phyloP scores from a whole-genome alignment of 169 alveolate species.

The Cryptosporidium meleagridis region DNA sequence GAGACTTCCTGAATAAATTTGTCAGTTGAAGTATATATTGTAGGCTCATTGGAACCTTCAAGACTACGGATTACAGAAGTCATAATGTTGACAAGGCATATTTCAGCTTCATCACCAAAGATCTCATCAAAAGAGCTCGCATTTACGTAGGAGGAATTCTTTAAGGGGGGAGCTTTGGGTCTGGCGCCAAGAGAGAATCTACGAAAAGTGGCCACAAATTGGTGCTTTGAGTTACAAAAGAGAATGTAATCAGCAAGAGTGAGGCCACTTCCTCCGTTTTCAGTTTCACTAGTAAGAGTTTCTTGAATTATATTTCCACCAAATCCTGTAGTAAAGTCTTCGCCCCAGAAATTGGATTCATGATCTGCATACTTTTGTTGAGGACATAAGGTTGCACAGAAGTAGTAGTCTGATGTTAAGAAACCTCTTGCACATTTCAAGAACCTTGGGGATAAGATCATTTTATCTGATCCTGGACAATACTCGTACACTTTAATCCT shows the following conservation, averaged over 20 bases:
- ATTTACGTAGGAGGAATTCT: constrained; percentile 53
- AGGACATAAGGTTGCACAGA: constrained; percentile 69
- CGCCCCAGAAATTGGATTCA: constrained; percentile 74
- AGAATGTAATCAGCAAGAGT: constrained; percentile 34
- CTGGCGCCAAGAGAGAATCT: constrained; percentile 30
- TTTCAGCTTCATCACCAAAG: constrained; percentile 52
- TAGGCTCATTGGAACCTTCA: constrained; percentile 57
- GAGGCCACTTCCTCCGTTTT: constrained; percentile 35
- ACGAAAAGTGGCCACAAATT: constrained; percentile 67
- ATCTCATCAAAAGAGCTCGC: constrained; percentile 36
- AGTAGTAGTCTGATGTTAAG: constrained; percentile 58
- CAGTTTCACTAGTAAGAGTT: constrained; percentile 35
- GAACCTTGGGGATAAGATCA: constrained; percentile 55
- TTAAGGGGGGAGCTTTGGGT: constrained; percentile 14
- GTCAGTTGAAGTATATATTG: constrained; percentile 44
- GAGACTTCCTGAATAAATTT: constrained; percentile 33
- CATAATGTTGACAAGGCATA: constrained; percentile 58
- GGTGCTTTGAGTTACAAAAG: constrained; percentile 70
- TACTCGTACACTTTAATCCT: constrained; percentile 58
- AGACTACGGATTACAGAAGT: constrained; percentile 55
- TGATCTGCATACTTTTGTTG: constrained; percentile 74
- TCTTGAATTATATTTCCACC: constrained; percentile 71
- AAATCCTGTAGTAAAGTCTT: constrained; percentile 56
- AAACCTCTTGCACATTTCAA: constrained; percentile 71
- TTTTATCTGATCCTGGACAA: constrained; percentile 39